Conservation (phyloP, 306 rosid species). For the Lathyrus oleraceus region DNA sequence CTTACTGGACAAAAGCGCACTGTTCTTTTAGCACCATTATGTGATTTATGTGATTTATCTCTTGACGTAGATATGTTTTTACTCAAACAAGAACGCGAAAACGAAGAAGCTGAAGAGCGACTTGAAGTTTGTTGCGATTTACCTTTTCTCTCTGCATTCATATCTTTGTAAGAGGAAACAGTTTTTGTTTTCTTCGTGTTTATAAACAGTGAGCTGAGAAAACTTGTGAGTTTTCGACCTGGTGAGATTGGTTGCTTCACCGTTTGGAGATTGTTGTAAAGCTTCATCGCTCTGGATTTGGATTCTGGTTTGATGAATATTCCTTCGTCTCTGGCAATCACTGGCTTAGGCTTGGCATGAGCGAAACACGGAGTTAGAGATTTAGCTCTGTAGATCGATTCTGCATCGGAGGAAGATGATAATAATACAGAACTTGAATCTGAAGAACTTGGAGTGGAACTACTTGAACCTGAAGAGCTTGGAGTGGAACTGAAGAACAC, state of each 20-base stretch:
- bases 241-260: conserved; percentile 92
- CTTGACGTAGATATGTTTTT: conserved; percentile 58
- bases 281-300: conserved; percentile 70
- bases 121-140: conserved; percentile 49
- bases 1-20: conserved; percentile 82
- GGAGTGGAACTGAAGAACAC: conserved; percentile 72
- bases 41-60: conserved; percentile 36
- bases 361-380: conserved; percentile 52
- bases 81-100: conserved; percentile 78
- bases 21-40: conserved; percentile 57
- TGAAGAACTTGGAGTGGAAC: conserved; percentile 44
- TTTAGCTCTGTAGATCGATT: conserved; percentile 50
- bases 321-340: conserved; percentile 37
- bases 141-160: conserved; percentile 35
- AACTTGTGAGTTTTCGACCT: conserved; percentile 66
- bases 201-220: conserved; percentile 65
- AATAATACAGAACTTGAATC: conserved; percentile 79
- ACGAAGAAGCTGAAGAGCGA: conserved; percentile 79
- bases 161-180: conserved; percentile 22
- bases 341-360: conserved; percentile 54
- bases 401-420: conserved; percentile 86
- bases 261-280: conserved; percentile 76
- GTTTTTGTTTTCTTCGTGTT: conserved; percentile 45
- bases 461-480: conserved; percentile 60
- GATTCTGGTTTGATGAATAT: conserved; percentile 64